Conservation (phyloP, 306 rosid species). For the Carpinus fangiana region DNA sequence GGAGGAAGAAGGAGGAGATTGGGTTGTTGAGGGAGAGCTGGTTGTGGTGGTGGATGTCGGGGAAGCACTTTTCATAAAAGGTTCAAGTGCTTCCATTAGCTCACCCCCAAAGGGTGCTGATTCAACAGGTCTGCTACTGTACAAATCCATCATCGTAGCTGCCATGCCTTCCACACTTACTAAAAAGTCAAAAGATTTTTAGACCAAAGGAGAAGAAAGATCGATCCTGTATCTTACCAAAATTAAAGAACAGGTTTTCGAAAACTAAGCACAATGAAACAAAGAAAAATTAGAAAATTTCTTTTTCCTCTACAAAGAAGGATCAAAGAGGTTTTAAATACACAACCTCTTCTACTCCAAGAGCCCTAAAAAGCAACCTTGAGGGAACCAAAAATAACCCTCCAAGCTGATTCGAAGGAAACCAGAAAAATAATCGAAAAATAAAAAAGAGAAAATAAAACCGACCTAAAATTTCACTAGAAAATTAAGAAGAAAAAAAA, state of each 20-base stretch:
- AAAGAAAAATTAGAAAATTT: background rate
- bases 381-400: slow-evolving; percentile 84
- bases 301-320: slow-evolving; percentile 24
- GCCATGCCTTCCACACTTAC: slow-evolving; percentile 47
- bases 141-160: slow-evolving; percentile 77
- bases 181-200: background rate
- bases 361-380: slow-evolving; percentile 28
- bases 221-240: slow-evolving; percentile 59
- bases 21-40: slow-evolving; percentile 2
- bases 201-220: background rate
- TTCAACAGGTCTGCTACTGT: slow-evolving; percentile 46
- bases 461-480: background rate
- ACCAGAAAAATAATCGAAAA: background rate
- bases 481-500: background rate
- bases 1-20: slow-evolving; percentile 24
- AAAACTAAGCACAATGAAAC: background rate
- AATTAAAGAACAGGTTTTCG: slow-evolving; percentile 58
- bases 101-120: slow-evolving; percentile 77
- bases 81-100: slow-evolving; percentile 95
- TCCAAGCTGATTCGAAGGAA: slow-evolving; percentile 38
- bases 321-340: slow-evolving; percentile 71
- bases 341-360: slow-evolving; percentile 59
- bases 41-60: background rate
- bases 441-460: background rate
- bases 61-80: slow-evolving; percentile 92